Base-by-base conservation (phyloP, 805 yeast species). In the Saturnispora zaruensis region DNA sequence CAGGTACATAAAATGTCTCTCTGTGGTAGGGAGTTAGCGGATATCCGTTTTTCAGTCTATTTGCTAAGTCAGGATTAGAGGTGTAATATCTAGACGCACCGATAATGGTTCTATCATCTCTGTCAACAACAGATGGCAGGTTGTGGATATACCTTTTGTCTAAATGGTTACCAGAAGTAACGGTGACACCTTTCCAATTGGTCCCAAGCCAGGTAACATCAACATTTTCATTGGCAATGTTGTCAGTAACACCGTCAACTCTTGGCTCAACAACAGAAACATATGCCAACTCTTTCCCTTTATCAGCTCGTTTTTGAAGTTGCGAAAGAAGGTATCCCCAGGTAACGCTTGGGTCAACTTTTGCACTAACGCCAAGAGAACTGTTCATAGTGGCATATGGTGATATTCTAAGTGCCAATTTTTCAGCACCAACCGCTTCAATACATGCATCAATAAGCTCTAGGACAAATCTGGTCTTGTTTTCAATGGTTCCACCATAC, bases 261-360 rank as follows among this genome's bases (percentile, higher is more conserved):
- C 81, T 89, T 1, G 80, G 81, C 57, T 88, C 96, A 16, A 61
- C 68, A 47, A 53, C 32, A 5, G 62, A 59, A 14, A 64, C 51
- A 34, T 60, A 61, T 1, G 63, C 64, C 16, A 57, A 33, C 20
- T 46, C 46, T 6, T 55, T 48, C 18, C 55, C 57, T 6, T 52
- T 8, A 13, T 52, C 36, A 3, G 68, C 68, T 48, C 71, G 58
- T 49, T 52, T 46, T 69, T 63, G 53, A 57, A 75, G 57, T 56
- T 71, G 66, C 24, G 58, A 58, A 36, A 70, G 54, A 5, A 75
- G 50, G 53, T 74, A 71, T 3, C 69, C 66, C 53, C 59, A 69
- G 26, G 60, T 60, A 6, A 66, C 66, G 25, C 66, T 53, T 16
- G 73, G 68, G 48, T 64, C 61, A 30, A 66, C 62, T 6, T 62